These are phyloP conservation scores for Marchantia polymorpha DNA, from an alignment of 225 moss, liverwort and hornwort species.

Conservation along the genomic window DNA sequence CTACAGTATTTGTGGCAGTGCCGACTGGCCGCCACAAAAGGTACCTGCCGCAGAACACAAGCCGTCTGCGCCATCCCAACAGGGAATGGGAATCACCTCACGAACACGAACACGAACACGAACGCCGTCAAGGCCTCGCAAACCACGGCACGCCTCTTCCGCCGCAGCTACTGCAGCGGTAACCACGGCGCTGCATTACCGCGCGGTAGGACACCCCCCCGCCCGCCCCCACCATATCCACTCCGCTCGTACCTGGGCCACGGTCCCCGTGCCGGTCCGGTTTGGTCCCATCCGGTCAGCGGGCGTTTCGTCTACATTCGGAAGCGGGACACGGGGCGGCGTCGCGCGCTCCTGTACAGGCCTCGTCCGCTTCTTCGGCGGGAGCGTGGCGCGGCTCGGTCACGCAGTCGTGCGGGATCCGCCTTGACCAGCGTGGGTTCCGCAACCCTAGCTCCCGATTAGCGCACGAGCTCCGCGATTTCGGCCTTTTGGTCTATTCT, in stretches of 20 bases:
- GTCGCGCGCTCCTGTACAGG: neutral
- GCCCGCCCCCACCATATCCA: no score
- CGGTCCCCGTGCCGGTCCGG: no score
- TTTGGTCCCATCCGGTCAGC: no score
- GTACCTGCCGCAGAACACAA: slow-evolving; percentile 11
- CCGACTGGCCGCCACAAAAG: slow-evolving; percentile 11
- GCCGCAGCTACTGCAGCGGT: neutral
- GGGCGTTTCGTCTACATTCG: no score
- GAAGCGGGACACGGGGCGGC: no score
- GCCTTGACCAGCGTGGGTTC: neutral
- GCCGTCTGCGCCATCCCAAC: neutral
- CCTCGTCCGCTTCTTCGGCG: neutral
- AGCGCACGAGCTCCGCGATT: slow-evolving; percentile 6
- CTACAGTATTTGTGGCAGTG: neutral
- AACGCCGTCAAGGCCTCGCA: no score
- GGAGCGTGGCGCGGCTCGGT: neutral
- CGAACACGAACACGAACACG: neutral
- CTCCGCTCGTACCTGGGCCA: neutral
- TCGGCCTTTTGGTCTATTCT: neutral
- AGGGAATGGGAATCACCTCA: neutral
- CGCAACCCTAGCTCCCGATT: neutral
- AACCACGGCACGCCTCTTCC: neutral
- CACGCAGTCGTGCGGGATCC: neutral
- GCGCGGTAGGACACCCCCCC: neutral
- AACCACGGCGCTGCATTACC: neutral